Evolutionary conservation across 1,139 yeast species (phyloP), one percentile per base, ranked within the genome.

Genomic region (Kodamaea fungicola): DNA sequence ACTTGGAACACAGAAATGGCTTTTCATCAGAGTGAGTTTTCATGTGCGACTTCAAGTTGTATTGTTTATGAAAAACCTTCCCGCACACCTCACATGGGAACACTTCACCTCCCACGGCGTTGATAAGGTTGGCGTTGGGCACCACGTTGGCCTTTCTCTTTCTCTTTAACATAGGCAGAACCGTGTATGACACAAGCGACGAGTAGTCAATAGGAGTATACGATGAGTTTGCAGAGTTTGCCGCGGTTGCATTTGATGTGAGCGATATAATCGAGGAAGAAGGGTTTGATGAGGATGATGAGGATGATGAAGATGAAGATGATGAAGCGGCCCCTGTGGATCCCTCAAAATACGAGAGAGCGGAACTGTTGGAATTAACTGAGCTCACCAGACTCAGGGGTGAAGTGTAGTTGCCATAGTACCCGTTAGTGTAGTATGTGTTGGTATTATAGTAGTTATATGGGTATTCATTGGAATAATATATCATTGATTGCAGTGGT

Each of bases 21-120:
- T 72, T 73, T 23, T 74, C 81, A n/a, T 64, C 59, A 5, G 78
- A 73, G 52, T 77, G 83, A 1, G 80, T 71, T 45, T 70, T 74
- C 70, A 71, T 66, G 51, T 77, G 83, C 12, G 76, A 69, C 48
- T 74, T 74, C 38, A 77, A 59, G 50, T 77, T 77, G 56, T 77
- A 77, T 7, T 78, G 77, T 46, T 75, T 74, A 42, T 65, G 71
- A 51, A 77, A 77, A 4, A 64, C 62, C 50, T 76, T 77, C 7
- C 64, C 68, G 51, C 83, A 77, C 10, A 62, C 55, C 8, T 61
- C 56, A 49, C 83, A 77, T 2, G 70, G 65, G 47, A 62, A 73
- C 4, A 50, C 29, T 10, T 41, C 46, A n/a, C 34, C 39, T 22
- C 35, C 34, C 6, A 29, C 9, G 7, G 22, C 22, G 19, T 21